These are phyloP conservation scores for Starmerella kuoi DNA, from an alignment of 805 yeast genomes.

Conservation along the genomic window DNA sequence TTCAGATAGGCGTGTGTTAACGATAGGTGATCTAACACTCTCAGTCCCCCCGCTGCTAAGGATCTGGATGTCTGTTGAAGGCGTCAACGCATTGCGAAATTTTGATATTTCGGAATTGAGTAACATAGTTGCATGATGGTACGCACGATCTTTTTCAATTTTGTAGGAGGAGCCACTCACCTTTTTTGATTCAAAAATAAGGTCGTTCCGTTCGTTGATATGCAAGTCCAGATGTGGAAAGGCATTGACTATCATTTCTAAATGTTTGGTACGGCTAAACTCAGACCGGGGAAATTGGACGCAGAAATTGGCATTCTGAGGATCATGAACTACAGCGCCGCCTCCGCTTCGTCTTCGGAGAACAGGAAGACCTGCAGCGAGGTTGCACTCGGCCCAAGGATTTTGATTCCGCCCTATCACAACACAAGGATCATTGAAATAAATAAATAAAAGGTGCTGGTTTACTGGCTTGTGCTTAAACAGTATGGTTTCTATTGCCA, in stretches of 20 bases:
- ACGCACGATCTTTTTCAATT: slow-evolving; percentile 64
- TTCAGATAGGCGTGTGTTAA: slow-evolving; percentile 42
- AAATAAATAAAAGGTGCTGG: slow-evolving; percentile 51
- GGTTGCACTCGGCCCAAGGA: slow-evolving; percentile 76
- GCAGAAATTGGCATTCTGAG: slow-evolving; percentile 78
- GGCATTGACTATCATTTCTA: slow-evolving; percentile 35
- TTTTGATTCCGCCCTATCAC: slow-evolving; percentile 94
- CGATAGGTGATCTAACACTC: slow-evolving; percentile 72
- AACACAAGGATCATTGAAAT: slow-evolving; percentile 72
- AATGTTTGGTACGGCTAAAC: slow-evolving; percentile 48
- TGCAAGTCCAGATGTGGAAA: slow-evolving; percentile 30
- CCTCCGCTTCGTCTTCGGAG: slow-evolving; percentile 84
- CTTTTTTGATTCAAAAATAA: slow-evolving; percentile 40
- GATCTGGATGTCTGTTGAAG: slow-evolving; percentile 30
- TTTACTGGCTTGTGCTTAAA: slow-evolving; percentile 34
- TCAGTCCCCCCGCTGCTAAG: slow-evolving; percentile 46
- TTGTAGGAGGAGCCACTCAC: slow-evolving; percentile 92
- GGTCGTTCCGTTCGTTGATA: slow-evolving; percentile 72
- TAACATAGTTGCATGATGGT: slow-evolving; percentile 95
- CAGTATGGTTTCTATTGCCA: slow-evolving; percentile 71
- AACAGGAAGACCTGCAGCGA: slow-evolving; percentile 53
- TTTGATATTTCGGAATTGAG: slow-evolving; percentile 50
- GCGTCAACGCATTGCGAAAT: slow-evolving; percentile 47
- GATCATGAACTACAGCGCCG: slow-evolving; percentile 91
- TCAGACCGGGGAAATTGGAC: slow-evolving; percentile 56